These are phyloP conservation scores for Rhodomyrtus tomentosa DNA, from an alignment of 345 rosid genomes.

Conservation along the genomic window DNA sequence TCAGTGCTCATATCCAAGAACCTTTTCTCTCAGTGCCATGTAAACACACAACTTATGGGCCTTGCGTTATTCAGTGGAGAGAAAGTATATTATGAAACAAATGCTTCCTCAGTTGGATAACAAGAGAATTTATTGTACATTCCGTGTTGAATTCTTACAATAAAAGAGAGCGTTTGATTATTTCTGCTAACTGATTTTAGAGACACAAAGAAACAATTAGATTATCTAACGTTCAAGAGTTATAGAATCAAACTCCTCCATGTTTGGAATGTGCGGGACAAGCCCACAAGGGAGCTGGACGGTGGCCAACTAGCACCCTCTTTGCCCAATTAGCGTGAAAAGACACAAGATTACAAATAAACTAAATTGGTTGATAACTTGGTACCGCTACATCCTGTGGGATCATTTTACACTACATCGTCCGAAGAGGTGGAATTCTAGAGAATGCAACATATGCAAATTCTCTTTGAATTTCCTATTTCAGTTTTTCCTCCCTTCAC, in stretches of 20 bases:
- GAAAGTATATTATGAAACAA: neutral
- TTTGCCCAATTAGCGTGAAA: neutral
- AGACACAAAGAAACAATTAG: neutral
- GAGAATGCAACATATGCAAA: neutral
- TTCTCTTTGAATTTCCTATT: neutral
- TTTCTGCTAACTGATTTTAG: neutral
- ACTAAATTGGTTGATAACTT: neutral
- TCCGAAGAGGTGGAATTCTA: neutral
- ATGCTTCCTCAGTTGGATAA: neutral
- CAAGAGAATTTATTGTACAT: neutral
- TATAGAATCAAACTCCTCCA: neutral
- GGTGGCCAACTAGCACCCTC: neutral
- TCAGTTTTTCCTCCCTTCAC: neutral
- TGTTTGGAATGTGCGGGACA: neutral
- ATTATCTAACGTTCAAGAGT: neutral
- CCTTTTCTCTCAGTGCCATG: neutral
- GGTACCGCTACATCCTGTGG: neutral
- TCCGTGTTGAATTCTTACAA: neutral
- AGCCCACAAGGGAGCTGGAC: neutral
- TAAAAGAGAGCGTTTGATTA: neutral
- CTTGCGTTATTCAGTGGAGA: neutral
- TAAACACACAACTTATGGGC: neutral
- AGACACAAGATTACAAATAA: neutral
- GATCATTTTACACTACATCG: neutral
- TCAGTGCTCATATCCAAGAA: neutral